Base-by-base conservation (phyloP, 2,329 filamentous ascomycete genomes). In the Arthroderma sp. region DNA sequence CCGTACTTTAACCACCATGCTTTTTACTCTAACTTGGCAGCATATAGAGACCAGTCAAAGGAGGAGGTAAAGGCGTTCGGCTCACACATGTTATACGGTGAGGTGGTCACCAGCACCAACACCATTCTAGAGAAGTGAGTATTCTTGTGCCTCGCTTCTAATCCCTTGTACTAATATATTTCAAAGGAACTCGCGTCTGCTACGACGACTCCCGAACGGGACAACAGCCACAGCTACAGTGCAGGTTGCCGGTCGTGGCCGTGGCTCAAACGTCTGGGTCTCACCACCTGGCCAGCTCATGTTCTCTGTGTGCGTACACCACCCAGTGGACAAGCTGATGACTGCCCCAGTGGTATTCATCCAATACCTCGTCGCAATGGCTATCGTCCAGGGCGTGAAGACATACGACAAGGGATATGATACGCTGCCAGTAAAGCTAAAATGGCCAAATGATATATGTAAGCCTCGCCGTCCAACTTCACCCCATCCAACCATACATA, bases 401-500 rank as follows among this genome's bases (percentile, higher is more conserved):
- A 79, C 78, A 25, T 97, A 97, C 67, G 89, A 85, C 53, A 72
- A 73, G 1, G 88, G 85, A 6, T 97, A 94, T 70, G 77, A 81
- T 4, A 76, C 82, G 0, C 71, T 97, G 3, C 87, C 88, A 0
- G 79, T 98, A 41, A 90, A 87, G 68, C 74, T 98, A 33, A 98
- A 98, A 71, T 98, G 93, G 93, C 93, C 93, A 9, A 98, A 98
- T 66, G 93, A 98, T 67, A 88, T 98, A 56, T 91, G 83, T 84
- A 71, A 70, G 78, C 71, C 31, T 75, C 76, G 2, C 6, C 28
- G 15, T 41, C 31, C 33, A 17, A 25, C 4, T 5, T 25, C n/a
- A 52, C 43, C n/a, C 8, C 43, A 31, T 37, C 49, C 52, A 15
- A 44, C 1, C 15, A 21, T n/a, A 35, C 53, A 7, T 37, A 13